Base-by-base conservation (phyloP, 768 basidiomycete species). In the Lentinula detonsa region DNA sequence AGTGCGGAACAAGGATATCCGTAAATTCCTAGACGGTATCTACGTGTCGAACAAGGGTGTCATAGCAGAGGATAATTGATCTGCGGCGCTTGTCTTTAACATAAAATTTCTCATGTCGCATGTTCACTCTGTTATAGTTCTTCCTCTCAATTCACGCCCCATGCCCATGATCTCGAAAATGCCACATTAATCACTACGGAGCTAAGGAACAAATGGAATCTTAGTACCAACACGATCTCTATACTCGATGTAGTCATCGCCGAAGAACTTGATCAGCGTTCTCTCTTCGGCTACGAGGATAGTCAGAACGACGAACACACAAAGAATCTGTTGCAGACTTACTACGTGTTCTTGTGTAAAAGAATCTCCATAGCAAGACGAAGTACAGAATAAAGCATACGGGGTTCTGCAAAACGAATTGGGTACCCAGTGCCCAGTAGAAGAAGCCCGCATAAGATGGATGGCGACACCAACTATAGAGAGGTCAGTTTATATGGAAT, bases 1-100 rank as follows among this genome's bases (percentile, higher is more conserved):
- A 67, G 97, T 99, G 71, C 90, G 93, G 76, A 97, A 98, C 89
- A 99, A 99, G 83, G 96, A 96, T 83, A 98, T 98, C 78, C 93
- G 96, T 70, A 97, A 98, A 83, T 97, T 98, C 84, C 81, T 97
- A 74, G 93, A 95, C 72, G 91, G 93, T 74, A 85, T 95, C 78
- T 94, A 94, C 68, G 92, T 94, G 63, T 94, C 93, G 40, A 88
- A 90, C 69, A 88, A 85, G 78, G 84, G 85, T 62, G 87, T 87
- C 13, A 79, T 90, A 62, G 67, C 77, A 53, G 63, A 73, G 61
- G 85, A 83, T 28, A 75, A 84, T 57, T 82, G 71, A 71, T 63
- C 63, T 61, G 40, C 54, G 57, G 48, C n/a, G 59, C 40, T 21
- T 13, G 16, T 49, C 16, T 35, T 57, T 37, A 45, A 31, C 35